Evolutionary conservation across 2,329 filamentous ascomycete species (phyloP).

Genomic region (Hypoxylon sp.): DNA sequence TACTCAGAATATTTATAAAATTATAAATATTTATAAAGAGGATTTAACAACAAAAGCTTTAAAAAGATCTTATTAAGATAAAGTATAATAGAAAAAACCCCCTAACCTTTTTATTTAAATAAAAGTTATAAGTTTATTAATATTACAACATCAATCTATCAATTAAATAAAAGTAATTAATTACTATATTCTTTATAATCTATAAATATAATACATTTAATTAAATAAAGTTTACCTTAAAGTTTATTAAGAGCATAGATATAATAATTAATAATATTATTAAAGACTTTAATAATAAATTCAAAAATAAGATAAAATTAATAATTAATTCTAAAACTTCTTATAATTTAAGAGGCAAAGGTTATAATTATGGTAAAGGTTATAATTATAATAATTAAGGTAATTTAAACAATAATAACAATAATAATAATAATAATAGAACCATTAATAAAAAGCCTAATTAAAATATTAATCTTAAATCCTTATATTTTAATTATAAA

Average conservation of each 20-base stretch:
- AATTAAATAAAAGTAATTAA: not conserved
- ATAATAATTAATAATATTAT: not conserved
- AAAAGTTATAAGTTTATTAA: not conserved
- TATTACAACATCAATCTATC: not conserved
- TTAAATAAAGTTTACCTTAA: not conserved
- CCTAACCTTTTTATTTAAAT: not conserved
- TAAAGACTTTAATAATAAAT: constrained; percentile 2
- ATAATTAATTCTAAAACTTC: not conserved
- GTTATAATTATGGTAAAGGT: not conserved
- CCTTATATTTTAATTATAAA: not conserved
- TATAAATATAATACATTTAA: not conserved
- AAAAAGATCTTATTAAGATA: not conserved
- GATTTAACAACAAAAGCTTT: no score
- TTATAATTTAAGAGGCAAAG: not conserved
- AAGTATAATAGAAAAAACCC: not conserved
- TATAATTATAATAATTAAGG: not conserved
- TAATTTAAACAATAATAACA: not conserved
- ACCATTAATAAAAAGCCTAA: not conserved
- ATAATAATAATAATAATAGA: not conserved
- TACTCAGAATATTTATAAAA: not conserved
- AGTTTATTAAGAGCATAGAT: not conserved
- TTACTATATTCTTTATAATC: not conserved
- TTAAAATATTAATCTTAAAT: not conserved
- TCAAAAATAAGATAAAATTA: not conserved
- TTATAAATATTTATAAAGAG: no score